Base-by-base conservation (phyloP, 1,139 yeast genomes). In the Suhomyces coccinellae region DNA sequence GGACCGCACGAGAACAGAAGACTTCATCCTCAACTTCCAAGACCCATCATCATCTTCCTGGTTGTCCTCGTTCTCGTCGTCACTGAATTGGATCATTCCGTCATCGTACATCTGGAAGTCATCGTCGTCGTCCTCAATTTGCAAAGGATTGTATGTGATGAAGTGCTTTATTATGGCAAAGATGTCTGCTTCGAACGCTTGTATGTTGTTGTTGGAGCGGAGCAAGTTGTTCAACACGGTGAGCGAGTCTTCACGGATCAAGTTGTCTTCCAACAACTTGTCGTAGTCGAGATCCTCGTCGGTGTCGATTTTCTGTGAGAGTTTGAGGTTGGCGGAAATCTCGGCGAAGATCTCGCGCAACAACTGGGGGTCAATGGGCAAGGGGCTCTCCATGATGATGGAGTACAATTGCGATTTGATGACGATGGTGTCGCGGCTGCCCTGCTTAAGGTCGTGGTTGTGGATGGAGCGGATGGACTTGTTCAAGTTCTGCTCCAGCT, bases 21-120 rank as follows among this genome's bases (percentile, higher is more conserved):
- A 68, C 45, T 75, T 77, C 35, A 80, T 71, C 47, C 96, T 71
- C 30, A 88, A 62, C 53, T 82, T 83, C 88, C 95, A 85, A 1
- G 87, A 79, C 26, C 82, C 80, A 53, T 85, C 90, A 43, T 80
- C 82, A 34, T 63, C 67, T 22, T 56, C 66, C 13, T 55, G 56
- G 36, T 54, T 60, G 16, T 67, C 69, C 28, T 69, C 76, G 30
- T 65, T 69, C n/a, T 73, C 80, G 12, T 67, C 73, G 17, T 74
- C 80, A 38, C 59, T 54, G 28, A 57, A 70, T 58, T 66, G 74
- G 13, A 66, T 61, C 12, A 66, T 75, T 24, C 63, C 66, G 8
- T 57, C 66, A 15, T 58, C 67, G 10, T 56, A 69, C 2, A 61
- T 70, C 28, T 24, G 20, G 35, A 65, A 71, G 14, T 62, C 73